A percentile compares a stretch with the other conserved stretches of the same genome.
Evolutionary conservation across 2,329 filamentous ascomycete species (phyloP).

Genomic region (Penicillium crustosum): DNA sequence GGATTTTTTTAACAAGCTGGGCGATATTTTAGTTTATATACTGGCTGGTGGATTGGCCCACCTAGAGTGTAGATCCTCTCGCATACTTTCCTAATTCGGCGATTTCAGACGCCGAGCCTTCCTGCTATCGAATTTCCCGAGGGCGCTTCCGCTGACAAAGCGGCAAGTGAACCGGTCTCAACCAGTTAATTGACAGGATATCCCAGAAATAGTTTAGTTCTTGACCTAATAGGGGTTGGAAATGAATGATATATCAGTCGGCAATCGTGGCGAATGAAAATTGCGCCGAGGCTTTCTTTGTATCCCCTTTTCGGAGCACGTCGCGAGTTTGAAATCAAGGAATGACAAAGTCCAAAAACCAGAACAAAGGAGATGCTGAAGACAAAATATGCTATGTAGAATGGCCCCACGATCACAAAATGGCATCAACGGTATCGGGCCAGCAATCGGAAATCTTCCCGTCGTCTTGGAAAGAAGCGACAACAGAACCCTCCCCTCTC

Average conservation of each 20-base stretch:
- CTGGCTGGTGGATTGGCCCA: background rate
- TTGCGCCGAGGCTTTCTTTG: background rate
- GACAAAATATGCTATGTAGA: background rate
- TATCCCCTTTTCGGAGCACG: background rate
- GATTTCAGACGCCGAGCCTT: too few species aligned
- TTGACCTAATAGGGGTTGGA: too few species aligned
- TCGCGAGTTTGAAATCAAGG: background rate
- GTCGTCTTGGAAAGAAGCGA: background rate
- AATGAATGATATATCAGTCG: too few species aligned
- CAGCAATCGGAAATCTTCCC: background rate
- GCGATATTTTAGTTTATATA: background rate
- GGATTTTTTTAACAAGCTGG: background rate
- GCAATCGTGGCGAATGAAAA: too few species aligned
- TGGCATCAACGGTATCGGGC: background rate
- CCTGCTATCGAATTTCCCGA: too few species aligned
- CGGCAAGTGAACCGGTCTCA: too few species aligned
- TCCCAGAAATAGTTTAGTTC: too few species aligned
- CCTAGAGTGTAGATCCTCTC: background rate
- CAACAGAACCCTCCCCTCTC: background rate
- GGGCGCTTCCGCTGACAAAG: too few species aligned
- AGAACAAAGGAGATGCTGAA: background rate
- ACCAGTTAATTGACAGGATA: too few species aligned
- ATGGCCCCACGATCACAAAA: background rate
- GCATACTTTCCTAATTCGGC: background rate
- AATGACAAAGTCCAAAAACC: background rate